Conservation (phyloP, 768 basidiomycete species). For the Psilocybe tampanensis region DNA sequence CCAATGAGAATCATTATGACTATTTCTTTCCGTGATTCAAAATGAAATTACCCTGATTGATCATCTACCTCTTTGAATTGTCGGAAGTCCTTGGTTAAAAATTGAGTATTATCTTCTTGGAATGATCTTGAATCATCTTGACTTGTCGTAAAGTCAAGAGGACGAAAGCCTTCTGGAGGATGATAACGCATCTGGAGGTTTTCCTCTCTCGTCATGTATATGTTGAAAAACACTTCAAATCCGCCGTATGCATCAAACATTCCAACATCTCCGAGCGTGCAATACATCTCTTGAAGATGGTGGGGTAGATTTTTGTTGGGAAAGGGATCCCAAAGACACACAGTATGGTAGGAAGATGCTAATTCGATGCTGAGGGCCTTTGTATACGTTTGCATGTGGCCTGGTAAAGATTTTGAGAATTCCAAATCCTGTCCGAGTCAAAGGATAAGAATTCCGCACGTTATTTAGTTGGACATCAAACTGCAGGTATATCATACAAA, state of each 20-base stretch:
- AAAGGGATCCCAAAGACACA: background rate
- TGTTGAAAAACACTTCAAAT: slow-evolving; percentile 9
- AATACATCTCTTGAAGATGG: background rate
- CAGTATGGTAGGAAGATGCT: no score
- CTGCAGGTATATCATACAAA: no score
- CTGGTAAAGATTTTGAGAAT: no score
- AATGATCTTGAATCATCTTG: background rate
- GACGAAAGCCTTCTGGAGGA: background rate
- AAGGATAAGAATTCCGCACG: no score
- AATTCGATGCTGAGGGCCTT: no score
- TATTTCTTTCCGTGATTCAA: background rate
- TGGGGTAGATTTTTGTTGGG: background rate
- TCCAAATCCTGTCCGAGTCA: no score
- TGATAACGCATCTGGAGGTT: background rate
- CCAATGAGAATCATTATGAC: background rate
- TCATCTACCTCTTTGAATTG: no score
- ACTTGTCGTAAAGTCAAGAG: background rate
- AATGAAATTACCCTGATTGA: background rate
- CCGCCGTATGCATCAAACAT: background rate
- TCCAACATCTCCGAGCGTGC: slow-evolving; percentile 4
- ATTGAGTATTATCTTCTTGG: background rate
- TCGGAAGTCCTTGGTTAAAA: background rate
- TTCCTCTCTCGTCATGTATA: background rate
- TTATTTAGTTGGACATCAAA: no score
- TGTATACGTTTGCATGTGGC: no score